phyloP scores from a whole-genome alignment of 768 basidiomycete species.

The Amanita pseudoporphyria region DNA sequence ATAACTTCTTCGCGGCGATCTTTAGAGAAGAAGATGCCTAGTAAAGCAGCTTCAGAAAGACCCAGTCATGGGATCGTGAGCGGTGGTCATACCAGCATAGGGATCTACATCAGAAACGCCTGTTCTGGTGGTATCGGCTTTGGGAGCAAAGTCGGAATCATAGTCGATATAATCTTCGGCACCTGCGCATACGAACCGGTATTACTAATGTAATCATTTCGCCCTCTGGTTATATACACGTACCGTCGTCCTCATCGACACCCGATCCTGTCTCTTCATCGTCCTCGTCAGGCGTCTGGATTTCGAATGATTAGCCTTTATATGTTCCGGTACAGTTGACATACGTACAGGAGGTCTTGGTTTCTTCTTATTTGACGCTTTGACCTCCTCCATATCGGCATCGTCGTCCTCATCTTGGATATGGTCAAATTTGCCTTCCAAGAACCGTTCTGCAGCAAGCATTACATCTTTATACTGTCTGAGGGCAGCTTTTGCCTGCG shows the following conservation, averaged over 20 bases:
- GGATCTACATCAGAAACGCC: slow-evolving; percentile 65
- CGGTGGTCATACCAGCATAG: slow-evolving; percentile 56
- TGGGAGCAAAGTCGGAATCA: slow-evolving; percentile 66
- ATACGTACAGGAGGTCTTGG: slow-evolving; percentile 19
- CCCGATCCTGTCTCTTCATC: slow-evolving; percentile 31
- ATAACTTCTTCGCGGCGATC: slow-evolving; percentile 87
- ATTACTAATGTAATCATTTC: neutral
- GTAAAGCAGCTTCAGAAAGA: slow-evolving; percentile 1
- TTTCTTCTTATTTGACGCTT: slow-evolving; percentile 10
- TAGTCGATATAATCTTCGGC: slow-evolving; percentile 66
- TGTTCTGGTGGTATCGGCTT: slow-evolving; percentile 25
- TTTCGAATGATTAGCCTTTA: slow-evolving; percentile 3
- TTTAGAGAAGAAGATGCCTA: slow-evolving; percentile 93
- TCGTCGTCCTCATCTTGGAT: slow-evolving; percentile 47
- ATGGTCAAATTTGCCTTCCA: slow-evolving; percentile 77
- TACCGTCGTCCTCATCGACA: slow-evolving; percentile 47
- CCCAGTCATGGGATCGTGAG: slow-evolving; percentile 4
- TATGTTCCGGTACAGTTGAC: neutral
- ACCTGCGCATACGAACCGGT: slow-evolving; percentile 9
- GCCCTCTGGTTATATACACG: slow-evolving; percentile 15
- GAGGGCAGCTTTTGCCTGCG: slow-evolving; percentile 79
- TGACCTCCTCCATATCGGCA: slow-evolving; percentile 29
- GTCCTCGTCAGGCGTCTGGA: slow-evolving; percentile 55
- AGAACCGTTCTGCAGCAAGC: slow-evolving; percentile 81
- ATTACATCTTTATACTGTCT: slow-evolving; percentile 81